phyloP scores from a whole-genome alignment of 495 filamentous ascomycete genomes.

The Aspergillus olivimuriae region DNA sequence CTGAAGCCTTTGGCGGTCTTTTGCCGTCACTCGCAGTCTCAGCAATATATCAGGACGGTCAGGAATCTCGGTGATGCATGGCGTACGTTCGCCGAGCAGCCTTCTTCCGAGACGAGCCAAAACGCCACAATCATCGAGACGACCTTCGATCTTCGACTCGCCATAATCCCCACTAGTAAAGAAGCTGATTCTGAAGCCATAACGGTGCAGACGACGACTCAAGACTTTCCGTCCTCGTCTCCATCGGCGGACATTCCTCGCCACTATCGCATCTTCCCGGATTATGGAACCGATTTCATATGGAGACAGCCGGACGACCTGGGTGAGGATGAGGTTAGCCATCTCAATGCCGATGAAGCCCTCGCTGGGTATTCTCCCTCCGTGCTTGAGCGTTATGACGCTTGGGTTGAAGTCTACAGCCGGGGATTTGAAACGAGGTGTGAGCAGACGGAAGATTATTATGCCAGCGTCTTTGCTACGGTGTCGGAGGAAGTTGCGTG shows the following conservation, averaged over 20 bases:
- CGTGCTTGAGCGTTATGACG: constrained; percentile 11
- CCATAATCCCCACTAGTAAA: constrained; percentile 3
- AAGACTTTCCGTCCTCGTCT: background rate
- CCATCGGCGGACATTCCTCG: background rate
- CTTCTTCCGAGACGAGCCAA: constrained; percentile 3
- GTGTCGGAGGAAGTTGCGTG: constrained; percentile 15
- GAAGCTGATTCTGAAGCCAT: background rate
- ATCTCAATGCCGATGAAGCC: constrained; percentile 1
- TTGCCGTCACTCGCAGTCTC: constrained; percentile 10
- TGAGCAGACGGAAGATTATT: constrained; percentile 5
- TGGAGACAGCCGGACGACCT: constrained; percentile 10
- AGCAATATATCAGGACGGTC: constrained; percentile 12
- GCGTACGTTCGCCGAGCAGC: constrained; percentile 8
- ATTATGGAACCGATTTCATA: constrained; percentile 18
- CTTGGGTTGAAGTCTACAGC: constrained; percentile 17
- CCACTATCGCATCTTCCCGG: constrained; percentile 16
- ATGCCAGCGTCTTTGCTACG: constrained; percentile 6
- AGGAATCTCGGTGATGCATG: constrained; percentile 15
- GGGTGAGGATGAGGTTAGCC: background rate
- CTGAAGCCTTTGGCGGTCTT: constrained; percentile 14
- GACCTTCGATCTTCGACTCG: constrained; percentile 14
- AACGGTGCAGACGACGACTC: background rate
- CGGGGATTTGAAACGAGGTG: constrained; percentile 8
- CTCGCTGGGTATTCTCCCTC: constrained; percentile 8
- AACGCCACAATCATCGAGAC: constrained; percentile 10